Percentiles rank a stretch among this genome's conserved stretches.
Evolutionary conservation across 1,139 yeast species (phyloP).

Genomic region (Sugiyamaella novakii): DNA sequence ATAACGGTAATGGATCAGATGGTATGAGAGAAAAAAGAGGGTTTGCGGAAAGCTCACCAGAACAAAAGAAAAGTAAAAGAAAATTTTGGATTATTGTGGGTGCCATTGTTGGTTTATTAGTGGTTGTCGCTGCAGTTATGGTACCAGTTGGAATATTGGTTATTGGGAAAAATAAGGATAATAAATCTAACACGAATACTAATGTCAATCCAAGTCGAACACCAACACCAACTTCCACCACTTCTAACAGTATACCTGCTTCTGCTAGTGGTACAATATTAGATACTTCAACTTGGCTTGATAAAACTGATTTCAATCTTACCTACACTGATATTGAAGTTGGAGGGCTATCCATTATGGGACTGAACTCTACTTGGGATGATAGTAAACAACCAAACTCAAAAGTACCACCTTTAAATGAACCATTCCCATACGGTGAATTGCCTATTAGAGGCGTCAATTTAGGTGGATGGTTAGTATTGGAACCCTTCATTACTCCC

Average conservation of each 20-base stretch:
- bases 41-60: not conserved
- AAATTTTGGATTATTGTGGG: conserved; percentile 21
- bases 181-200: not conserved
- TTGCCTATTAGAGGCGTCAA: conserved; percentile 73
- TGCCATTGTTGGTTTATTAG: conserved; percentile 26
- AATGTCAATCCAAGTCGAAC: conserved; percentile 11
- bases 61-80: not conserved
- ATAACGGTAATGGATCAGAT: not conserved
- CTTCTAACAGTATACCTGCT: conserved; percentile 28
- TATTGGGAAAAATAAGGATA: conserved; percentile 26
- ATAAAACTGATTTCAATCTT: conserved; percentile 41
- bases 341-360: conserved; percentile 44
- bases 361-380: conserved; percentile 40
- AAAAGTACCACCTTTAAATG: conserved; percentile 36
- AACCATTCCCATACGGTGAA: conserved; percentile 49
- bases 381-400: conserved; percentile 36
- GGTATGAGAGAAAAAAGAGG: not conserved
- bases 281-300: conserved; percentile 43
- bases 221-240: conserved; percentile 14
- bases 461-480: conserved; percentile 88
- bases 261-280: conserved; percentile 36
- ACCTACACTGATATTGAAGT: conserved; percentile 43
- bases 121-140: conserved; percentile 36
- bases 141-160: conserved; percentile 41
- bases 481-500: conserved; percentile 84